Conservation (phyloP, 257 asterid genomes). For the Apocynum venetum region DNA sequence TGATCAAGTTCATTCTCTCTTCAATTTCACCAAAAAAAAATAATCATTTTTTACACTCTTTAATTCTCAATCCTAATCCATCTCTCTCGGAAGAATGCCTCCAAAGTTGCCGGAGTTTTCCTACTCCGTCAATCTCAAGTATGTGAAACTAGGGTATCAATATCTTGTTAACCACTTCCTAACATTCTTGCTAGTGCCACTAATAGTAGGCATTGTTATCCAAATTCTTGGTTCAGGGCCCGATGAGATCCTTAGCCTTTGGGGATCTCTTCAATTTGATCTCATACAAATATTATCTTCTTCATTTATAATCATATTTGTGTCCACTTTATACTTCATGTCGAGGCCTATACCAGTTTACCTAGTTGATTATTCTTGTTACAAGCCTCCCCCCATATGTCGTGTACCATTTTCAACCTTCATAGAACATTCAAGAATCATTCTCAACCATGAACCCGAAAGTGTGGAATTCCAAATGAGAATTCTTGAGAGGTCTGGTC, state of each 20-base stretch:
- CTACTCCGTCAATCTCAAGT: conserved; percentile 20
- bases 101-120: conserved; percentile 5
- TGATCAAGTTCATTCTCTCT: background rate
- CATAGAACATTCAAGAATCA: conserved; percentile 51
- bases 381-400: conserved; percentile 46
- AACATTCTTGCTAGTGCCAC: conserved; percentile 31
- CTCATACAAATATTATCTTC: conserved; percentile 27
- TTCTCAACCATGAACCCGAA: conserved; percentile 37
- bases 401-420: conserved; percentile 55
- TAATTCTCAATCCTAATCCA: background rate
- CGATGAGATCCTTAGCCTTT: conserved; percentile 19
- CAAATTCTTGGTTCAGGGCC: conserved; percentile 24
- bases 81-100: conserved; percentile 11
- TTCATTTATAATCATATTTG: conserved; percentile 24
- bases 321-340: conserved; percentile 48
- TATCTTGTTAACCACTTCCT: conserved; percentile 51
- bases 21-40: too few species aligned
- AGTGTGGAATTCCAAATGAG: conserved; percentile 58
- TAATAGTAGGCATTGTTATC: background rate
- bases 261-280: conserved; percentile 26
- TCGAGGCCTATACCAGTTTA: conserved; percentile 41
- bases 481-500: conserved; percentile 59
- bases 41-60: background rate
- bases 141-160: conserved; percentile 41
- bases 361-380: conserved; percentile 56